phyloP scores from a whole-genome alignment of 176 grass and related monocot species.

The Puccinellia tenuiflora region DNA sequence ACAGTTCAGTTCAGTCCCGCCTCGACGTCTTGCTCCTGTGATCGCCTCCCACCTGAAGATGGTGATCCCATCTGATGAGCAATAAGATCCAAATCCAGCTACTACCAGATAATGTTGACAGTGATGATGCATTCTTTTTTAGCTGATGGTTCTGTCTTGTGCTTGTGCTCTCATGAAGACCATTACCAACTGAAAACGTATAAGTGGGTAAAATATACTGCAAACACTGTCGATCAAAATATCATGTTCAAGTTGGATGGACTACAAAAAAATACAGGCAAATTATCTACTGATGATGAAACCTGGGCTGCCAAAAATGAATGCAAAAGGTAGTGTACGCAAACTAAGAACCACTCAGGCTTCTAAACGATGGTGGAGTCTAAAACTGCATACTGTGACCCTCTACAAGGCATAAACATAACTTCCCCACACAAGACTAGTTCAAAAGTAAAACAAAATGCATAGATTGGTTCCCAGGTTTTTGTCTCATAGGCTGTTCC shows the following conservation, averaged over 20 bases:
- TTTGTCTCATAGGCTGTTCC: too few species aligned
- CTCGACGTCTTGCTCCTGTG: too few species aligned
- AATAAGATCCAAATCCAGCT: too few species aligned
- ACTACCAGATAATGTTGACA: too few species aligned
- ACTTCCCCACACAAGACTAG: background rate
- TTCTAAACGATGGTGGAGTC: background rate
- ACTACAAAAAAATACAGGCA: background rate
- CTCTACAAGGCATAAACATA: background rate
- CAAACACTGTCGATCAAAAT: background rate
- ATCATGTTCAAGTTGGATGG: background rate
- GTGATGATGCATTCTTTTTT: too few species aligned
- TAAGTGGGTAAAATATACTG: background rate
- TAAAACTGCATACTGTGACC: background rate
- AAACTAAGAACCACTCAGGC: background rate
- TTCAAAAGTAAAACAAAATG: background rate
- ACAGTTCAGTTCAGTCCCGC: too few species aligned
- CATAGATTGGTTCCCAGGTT: too few species aligned
- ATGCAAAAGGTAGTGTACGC: background rate
- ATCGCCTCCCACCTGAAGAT: too few species aligned
- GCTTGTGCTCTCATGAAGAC: too few species aligned
- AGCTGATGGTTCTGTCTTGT: too few species aligned
- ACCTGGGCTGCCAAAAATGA: background rate
- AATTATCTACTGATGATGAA: background rate
- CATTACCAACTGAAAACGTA: constrained; percentile 14
- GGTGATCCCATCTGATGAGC: too few species aligned